Evolutionary conservation across 1,284 basidiomycete genomes (phyloP).

Genomic region (Irpex lacteus): DNA sequence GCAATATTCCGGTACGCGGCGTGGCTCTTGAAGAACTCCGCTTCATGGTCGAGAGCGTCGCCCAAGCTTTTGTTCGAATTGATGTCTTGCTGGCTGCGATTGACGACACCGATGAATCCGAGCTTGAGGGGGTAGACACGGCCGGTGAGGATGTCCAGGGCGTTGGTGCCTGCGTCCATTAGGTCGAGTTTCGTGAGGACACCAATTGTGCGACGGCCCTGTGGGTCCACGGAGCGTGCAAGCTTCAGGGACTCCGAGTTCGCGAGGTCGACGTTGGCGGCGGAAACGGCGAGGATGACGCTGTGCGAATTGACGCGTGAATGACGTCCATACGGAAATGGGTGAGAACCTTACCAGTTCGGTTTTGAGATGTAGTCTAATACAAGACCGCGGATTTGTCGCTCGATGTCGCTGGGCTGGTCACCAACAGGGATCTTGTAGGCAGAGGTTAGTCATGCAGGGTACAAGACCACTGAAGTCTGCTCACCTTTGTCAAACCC

Average conservation of each 20-base stretch:
- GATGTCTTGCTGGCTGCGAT: slow-evolving; percentile 97
- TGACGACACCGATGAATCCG: slow-evolving; percentile 97
- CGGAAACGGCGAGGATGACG: slow-evolving; percentile 94
- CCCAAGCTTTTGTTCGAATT: slow-evolving; percentile 85
- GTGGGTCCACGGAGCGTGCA: slow-evolving; percentile 92
- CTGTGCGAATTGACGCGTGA: slow-evolving; percentile 36
- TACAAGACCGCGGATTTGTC: slow-evolving; percentile 93
- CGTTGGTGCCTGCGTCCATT: slow-evolving; percentile 99
- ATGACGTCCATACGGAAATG: background rate
- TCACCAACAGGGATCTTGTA: slow-evolving; percentile 85
- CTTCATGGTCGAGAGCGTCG: slow-evolving; percentile 84
- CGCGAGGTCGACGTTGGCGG: slow-evolving; percentile 97
- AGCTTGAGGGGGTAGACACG: slow-evolving; percentile 97
- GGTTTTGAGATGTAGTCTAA: slow-evolving; percentile 96
- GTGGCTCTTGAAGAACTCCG: slow-evolving; percentile 91
- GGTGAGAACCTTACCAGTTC: slow-evolving; percentile 67
- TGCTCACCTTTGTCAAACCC: slow-evolving; percentile 86
- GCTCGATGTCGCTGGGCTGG: slow-evolving; percentile 92
- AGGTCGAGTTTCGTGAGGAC: slow-evolving; percentile 97
- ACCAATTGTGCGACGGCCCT: slow-evolving; percentile 93
- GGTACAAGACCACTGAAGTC: background rate
- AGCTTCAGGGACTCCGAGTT: slow-evolving; percentile 98
- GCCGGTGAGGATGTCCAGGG: slow-evolving; percentile 93
- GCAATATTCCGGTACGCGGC: slow-evolving; percentile 94
- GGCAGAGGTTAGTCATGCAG: background rate